A percentile compares a stretch with the other conserved stretches of the same genome.
Evolutionary conservation across 2,329 filamentous ascomycete genomes (phyloP).

Genomic region (Aspergillus sp.): DNA sequence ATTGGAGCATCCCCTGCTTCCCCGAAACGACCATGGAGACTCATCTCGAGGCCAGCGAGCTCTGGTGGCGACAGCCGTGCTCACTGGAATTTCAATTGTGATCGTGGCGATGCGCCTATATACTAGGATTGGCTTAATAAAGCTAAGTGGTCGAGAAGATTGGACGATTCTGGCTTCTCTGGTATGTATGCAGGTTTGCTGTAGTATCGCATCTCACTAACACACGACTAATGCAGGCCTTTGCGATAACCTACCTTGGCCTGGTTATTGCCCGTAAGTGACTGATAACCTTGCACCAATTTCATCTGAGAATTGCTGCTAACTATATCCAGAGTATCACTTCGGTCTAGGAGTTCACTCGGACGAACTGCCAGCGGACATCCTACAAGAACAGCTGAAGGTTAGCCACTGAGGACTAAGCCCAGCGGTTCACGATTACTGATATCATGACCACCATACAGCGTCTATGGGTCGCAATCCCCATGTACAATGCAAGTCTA

Average conservation of each 20-base stretch:
- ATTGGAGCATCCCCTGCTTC: constrained; percentile 21
- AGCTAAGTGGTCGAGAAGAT: constrained; percentile 40
- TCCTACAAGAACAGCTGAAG: constrained; percentile 32
- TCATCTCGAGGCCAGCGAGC: constrained; percentile 31
- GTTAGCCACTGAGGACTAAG: constrained; percentile 17
- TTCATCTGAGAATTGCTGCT: constrained; percentile 3
- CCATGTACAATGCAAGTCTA: constrained; percentile 40
- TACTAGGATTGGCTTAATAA: constrained; percentile 35
- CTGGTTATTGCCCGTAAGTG: constrained; percentile 36
- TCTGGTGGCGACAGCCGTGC: constrained; percentile 36
- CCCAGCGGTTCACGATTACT: background rate
- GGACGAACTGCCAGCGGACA: constrained; percentile 19
- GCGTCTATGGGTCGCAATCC: constrained; percentile 38
- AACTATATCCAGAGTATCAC: constrained; percentile 30
- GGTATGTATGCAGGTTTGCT: constrained; percentile 17
- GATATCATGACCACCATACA: constrained; percentile 10
- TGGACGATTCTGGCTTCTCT: constrained; percentile 35
- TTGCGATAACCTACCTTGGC: constrained; percentile 33
- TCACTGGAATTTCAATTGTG: constrained; percentile 31
- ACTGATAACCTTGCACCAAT: background rate
- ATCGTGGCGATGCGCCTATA: constrained; percentile 36
- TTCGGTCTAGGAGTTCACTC: constrained; percentile 34
- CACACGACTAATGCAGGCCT: background rate
- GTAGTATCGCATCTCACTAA: background rate
- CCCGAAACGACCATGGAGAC: constrained; percentile 26